Evolutionary conservation across 2,329 filamentous ascomycete species (phyloP).

Genomic region (Ascochyta lentis): DNA sequence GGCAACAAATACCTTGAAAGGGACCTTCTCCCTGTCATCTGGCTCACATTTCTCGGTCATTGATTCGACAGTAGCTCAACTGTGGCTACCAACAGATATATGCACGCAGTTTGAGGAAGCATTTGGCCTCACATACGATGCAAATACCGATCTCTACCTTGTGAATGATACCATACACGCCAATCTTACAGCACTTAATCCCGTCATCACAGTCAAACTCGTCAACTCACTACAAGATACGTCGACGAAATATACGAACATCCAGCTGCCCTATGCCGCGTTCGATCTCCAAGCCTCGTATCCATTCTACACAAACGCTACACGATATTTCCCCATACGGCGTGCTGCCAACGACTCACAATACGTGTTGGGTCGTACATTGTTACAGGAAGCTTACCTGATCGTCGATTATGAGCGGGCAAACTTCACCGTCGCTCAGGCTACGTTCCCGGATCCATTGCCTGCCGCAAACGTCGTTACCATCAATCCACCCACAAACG

Average conservation of each 20-base stretch:
- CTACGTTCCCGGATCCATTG: conserved; percentile 40
- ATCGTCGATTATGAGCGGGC: conserved; percentile 56
- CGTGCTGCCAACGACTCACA: conserved; percentile 62
- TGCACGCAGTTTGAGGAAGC: conserved; percentile 50
- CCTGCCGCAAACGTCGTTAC: conserved; percentile 38
- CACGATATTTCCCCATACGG: conserved; percentile 71
- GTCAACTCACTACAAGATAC: conserved; percentile 40
- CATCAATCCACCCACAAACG: conserved; percentile 23
- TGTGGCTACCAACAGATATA: conserved; percentile 51
- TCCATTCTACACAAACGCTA: conserved; percentile 66
- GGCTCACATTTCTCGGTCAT: conserved; percentile 45
- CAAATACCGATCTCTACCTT: conserved; percentile 46
- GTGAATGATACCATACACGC: conserved; percentile 48
- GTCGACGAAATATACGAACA: conserved; percentile 48
- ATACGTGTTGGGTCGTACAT: conserved; percentile 69
- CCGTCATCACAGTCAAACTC: conserved; percentile 49
- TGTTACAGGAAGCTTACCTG: conserved; percentile 70
- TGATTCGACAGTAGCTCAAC: conserved; percentile 50
- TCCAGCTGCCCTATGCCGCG: conserved; percentile 56
- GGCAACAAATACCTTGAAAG: conserved; percentile 40
- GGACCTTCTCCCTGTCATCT: conserved; percentile 44
- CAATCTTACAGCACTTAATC: conserved; percentile 38
- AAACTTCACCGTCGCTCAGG: conserved; percentile 55
- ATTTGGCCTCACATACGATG: conserved; percentile 51
- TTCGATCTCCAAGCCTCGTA: conserved; percentile 58